These are phyloP conservation scores for Melaleuca quinquenervia DNA, from an alignment of 345 rosid species.

Conservation along the genomic window DNA sequence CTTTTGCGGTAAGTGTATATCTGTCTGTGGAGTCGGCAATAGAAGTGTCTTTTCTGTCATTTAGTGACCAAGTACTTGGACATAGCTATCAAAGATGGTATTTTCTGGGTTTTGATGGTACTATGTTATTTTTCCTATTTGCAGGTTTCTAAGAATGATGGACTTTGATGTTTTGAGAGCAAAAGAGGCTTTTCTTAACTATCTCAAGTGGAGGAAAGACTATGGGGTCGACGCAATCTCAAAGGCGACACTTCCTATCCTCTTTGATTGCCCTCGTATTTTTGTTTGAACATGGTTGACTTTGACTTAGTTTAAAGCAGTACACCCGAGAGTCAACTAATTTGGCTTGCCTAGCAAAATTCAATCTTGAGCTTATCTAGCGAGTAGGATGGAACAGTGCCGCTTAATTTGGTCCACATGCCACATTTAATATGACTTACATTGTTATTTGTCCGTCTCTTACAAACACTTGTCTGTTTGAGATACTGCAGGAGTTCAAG, in stretches of 20 bases:
- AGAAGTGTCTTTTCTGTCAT: not conserved
- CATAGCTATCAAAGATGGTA: not conserved
- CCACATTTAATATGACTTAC: not conserved
- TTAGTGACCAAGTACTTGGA: not conserved
- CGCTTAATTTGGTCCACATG: not conserved
- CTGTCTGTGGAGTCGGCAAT: not conserved
- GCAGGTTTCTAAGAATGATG: constrained; percentile 44
- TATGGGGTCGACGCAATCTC: constrained; percentile 30
- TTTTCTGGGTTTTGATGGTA: not conserved
- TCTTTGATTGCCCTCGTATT: not conserved
- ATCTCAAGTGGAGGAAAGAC: constrained; percentile 42
- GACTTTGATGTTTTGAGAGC: constrained; percentile 42
- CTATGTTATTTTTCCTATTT: not conserved
- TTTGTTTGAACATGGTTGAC: not conserved
- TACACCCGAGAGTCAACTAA: not conserved
- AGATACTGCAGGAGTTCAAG: constrained; percentile 32
- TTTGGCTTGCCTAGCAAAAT: not conserved
- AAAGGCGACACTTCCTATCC: constrained; percentile 17
- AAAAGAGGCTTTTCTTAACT: constrained; percentile 32
- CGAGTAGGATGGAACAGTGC: not conserved
- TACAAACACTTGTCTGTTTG: not conserved
- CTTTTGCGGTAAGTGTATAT: constrained; percentile 33
- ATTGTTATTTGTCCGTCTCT: not conserved
- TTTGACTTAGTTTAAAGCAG: not conserved
- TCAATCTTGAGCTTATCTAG: no score